Percentiles rank a stretch among this genome's conserved stretches.
Conservation (phyloP, 2,329 filamentous ascomycete genomes). For the Mycogone perniciosa region DNA sequence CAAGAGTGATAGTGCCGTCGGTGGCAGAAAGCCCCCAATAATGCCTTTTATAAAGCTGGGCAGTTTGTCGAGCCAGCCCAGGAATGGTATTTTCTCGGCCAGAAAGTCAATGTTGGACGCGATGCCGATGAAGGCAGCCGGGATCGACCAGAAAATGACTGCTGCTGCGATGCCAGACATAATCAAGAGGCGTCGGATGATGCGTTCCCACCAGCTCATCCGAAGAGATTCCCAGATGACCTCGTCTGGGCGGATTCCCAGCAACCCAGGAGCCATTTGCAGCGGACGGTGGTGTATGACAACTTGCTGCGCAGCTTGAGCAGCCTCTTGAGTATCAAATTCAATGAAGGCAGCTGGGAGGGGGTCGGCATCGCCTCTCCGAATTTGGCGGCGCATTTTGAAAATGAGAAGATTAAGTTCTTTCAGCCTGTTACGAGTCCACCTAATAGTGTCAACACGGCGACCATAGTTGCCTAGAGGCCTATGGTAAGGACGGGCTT, state of each 20-base stretch:
- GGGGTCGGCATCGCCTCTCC: slow-evolving; percentile 60
- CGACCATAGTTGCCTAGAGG: slow-evolving; percentile 65
- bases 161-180: slow-evolving; percentile 67
- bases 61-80: slow-evolving; percentile 65
- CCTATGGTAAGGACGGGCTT: slow-evolving; percentile 69
- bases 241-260: slow-evolving; percentile 75
- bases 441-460: slow-evolving; percentile 93
- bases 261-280: slow-evolving; percentile 79
- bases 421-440: slow-evolving; percentile 56
- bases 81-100: slow-evolving; percentile 58
- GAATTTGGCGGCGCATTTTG: slow-evolving; percentile 69
- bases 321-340: slow-evolving; percentile 74
- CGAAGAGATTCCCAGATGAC: slow-evolving; percentile 82
- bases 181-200: slow-evolving; percentile 64
- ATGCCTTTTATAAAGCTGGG: slow-evolving; percentile 70
- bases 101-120: slow-evolving; percentile 80
- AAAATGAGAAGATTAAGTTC: slow-evolving; percentile 35
- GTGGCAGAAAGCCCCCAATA: slow-evolving; percentile 76
- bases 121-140: slow-evolving; percentile 71
- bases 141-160: slow-evolving; percentile 80
- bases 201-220: slow-evolving; percentile 80
- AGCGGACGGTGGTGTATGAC: slow-evolving; percentile 81
- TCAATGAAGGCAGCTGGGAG: slow-evolving; percentile 84
- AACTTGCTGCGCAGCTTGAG: slow-evolving; percentile 80
- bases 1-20: slow-evolving; percentile 70